These are phyloP conservation scores for Comarum palustre DNA, from an alignment of 306 rosid genomes.

Conservation along the genomic window DNA sequence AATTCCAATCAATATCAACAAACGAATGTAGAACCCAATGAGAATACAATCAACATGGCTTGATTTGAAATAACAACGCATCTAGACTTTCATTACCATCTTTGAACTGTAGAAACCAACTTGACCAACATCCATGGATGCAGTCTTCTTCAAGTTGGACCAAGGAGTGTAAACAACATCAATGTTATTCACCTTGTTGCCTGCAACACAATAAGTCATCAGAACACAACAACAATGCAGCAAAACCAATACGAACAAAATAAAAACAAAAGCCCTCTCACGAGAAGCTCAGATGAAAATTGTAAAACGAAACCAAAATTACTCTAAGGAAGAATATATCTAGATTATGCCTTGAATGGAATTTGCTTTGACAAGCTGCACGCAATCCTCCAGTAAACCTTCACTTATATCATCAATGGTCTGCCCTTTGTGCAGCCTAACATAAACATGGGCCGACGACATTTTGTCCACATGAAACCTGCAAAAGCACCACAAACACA, in stretches of 20 bases:
- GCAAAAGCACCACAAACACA: slow-evolving; percentile 18
- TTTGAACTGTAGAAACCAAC: slow-evolving; percentile 84
- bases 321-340: slow-evolving; percentile 19
- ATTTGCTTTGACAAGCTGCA: slow-evolving; percentile 97
- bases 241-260: neutral
- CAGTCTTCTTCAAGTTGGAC: slow-evolving; percentile 94
- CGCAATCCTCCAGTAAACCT: slow-evolving; percentile 88
- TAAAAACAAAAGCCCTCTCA: neutral
- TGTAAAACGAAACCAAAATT: slow-evolving; percentile 6
- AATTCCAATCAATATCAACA: slow-evolving; percentile 23
- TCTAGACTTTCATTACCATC: slow-evolving; percentile 43
- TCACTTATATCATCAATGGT: slow-evolving; percentile 82
- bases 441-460: slow-evolving; percentile 97
- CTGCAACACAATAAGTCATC: slow-evolving; percentile 40
- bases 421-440: slow-evolving; percentile 87
- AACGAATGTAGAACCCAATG: slow-evolving; percentile 19
- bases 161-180: slow-evolving; percentile 98
- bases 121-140: slow-evolving; percentile 99
- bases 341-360: slow-evolving; percentile 76
- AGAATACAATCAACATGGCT: neutral
- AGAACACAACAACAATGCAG: slow-evolving; percentile 5
- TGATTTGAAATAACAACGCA: slow-evolving; percentile 7
- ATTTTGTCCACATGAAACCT: slow-evolving; percentile 99
- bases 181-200: slow-evolving; percentile 85
- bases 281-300: neutral